Base-by-base conservation (phyloP, 108 stramenopile genomes). In the Conticribra weissflogii region DNA sequence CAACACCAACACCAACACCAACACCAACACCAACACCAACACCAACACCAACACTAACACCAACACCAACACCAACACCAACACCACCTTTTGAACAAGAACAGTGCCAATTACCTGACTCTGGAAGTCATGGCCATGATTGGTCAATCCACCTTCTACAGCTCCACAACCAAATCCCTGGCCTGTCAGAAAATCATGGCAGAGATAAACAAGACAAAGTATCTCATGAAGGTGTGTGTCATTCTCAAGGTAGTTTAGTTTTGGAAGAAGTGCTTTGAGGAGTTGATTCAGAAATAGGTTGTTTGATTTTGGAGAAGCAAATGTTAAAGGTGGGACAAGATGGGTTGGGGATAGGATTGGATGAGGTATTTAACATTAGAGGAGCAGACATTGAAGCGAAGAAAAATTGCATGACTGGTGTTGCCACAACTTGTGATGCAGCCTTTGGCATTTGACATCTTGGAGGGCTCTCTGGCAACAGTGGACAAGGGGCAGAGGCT, bases 201-300 rank as follows among this genome's bases (percentile, higher is more conserved):
- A 1, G 92, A 93, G 55, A 81, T 93, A 9, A 59, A 78, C 30
- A 88, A 93, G 71, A 89, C 92, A 41, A 77, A 76, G 28, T 79
- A 72, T 34, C 29, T 93, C 7, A 88, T 93, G 88, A 53, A 71
- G 0, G 88, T 83, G 31, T 84, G 87, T 27, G 76, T 76, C 12
- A 90, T 84, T n/a, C 81, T 82, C 5, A 89, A 93, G 49, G 88
- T 89, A 2, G 76, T 81, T 9, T 46, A 59, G 23, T 93, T 93
- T 60, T 93, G 92, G 92, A 71, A 69, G 62, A 76, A 80, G n/a
- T 89, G 90, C 61, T 83, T 90, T n/a, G 73, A 84, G 7, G 85
- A 90, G 31, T 72, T 93, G 31, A 83, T 85, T 74, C 74, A 68
- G 23, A n/a, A 41, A 77, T 90, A 46, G 81, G 79, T 3, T 71